Conservation (phyloP, 345 rosid species). For the Populus nigra region DNA sequence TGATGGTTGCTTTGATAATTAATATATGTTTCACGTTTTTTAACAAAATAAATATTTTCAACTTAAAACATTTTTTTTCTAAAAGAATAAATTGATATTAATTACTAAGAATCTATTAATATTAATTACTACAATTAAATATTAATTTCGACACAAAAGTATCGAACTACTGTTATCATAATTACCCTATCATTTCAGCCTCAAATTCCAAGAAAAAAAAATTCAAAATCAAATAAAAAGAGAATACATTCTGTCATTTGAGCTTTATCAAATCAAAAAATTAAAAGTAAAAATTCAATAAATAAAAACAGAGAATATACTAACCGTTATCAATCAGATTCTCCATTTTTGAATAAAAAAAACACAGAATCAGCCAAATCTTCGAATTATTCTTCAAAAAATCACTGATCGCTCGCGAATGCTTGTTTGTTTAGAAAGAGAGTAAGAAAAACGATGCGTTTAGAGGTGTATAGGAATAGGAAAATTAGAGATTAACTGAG, state of each 20-base stretch:
- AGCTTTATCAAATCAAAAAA: background rate
- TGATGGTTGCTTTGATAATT: no score
- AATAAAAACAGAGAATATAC: background rate
- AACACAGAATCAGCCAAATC: background rate
- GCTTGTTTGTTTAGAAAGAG: background rate
- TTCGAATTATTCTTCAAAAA: background rate
- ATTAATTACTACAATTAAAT: background rate
- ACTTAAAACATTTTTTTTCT: no score
- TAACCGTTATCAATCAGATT: background rate
- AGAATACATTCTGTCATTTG: background rate
- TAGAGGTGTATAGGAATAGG: constrained; percentile 53
- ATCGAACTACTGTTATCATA: no score
- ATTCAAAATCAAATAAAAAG: no score
- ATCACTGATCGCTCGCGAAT: background rate
- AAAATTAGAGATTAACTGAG: constrained; percentile 56
- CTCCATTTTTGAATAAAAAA: background rate
- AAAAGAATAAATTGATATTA: background rate
- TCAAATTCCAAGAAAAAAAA: background rate
- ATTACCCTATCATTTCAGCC: background rate
- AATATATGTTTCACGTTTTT: no score
- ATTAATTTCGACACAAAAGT: no score
- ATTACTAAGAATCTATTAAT: background rate
- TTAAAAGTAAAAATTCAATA: background rate
- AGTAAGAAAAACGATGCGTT: background rate
- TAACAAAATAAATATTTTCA: no score